Base-by-base conservation (phyloP, 805 yeast species). In the Candida arabinofermentans region DNA sequence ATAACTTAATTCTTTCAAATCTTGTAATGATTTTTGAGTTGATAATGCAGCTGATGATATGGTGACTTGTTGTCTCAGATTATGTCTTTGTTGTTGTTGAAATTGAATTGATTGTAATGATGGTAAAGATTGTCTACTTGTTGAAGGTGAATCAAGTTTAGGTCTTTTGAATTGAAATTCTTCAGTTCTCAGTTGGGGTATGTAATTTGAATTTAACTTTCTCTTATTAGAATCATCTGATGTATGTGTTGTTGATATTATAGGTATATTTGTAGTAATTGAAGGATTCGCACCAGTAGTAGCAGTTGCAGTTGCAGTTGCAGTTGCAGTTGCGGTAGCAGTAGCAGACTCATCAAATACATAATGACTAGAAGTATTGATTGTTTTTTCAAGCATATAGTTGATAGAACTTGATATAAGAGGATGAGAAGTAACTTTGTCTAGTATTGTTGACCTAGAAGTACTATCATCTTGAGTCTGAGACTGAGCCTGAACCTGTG, bases 401-500 rank as follows among this genome's bases (percentile, higher is more conserved):
- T 53, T 61, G 42, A 65, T 62, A 0, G 69, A 62, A 34, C 54
- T 57, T 5, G 69, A 61, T 1, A 65, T 65, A 6, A 65, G 39
- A 2, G 70, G 70, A 44, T 64, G 64, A 0, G 67, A 54, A 3
- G 66, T 59, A 26, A 65, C 63, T 44, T 62, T 65, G 40, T 62
- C 65, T 21, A 65, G 47, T n/a, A 65, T 57, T 2, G 66, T 57
- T 1, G 50, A 26, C 14, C 10, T 34, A 21, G 37, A 16, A 8
- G 10, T 10, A 24, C 19, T 21, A 26, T 24, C 24, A 19, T 18
- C 23, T 8, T 12, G 7, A 37, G 3, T 23, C 22, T 7, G 14
- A 21, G 7, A 9, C 6, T n/a, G 8, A 27, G n/a, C 4, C 35
- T 18, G 6, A 26, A 24, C 39, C 9, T 10, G 10, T 14, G 8